Conservation (phyloP, 192 early-diverging fungal genomes). For the Rhizoclosmatium sp. region DNA sequence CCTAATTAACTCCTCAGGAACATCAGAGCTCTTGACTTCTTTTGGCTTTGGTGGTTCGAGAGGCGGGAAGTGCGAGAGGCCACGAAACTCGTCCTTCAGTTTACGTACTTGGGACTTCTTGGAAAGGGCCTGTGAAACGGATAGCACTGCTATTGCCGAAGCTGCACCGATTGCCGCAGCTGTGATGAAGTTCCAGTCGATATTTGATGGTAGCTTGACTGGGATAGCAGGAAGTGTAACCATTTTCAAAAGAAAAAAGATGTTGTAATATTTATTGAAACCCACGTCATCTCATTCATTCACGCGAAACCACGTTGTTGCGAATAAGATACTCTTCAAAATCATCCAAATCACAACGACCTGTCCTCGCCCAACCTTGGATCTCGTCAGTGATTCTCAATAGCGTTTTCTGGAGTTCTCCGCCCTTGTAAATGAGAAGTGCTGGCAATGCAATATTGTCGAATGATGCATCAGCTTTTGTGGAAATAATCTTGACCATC, state of each 20-base stretch:
- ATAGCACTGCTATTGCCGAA: neutral
- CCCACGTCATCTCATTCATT: neutral
- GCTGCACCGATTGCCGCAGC: constrained; percentile 11
- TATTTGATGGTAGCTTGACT: neutral
- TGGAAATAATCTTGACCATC: constrained; percentile 86
- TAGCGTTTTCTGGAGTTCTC: constrained; percentile 44
- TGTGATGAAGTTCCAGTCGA: neutral
- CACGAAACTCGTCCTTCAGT: constrained; percentile 5
- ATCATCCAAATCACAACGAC: constrained; percentile 52
- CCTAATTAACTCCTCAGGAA: constrained; percentile 73
- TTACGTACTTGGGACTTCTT: constrained; percentile 10
- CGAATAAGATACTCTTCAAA: constrained; percentile 52
- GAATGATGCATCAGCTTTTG: constrained; percentile 57
- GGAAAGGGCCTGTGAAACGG: neutral
- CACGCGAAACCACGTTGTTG: constrained; percentile 35
- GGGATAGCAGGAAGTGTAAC: too few species aligned
- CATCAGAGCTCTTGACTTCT: neutral
- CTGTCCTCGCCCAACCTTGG: constrained; percentile 42
- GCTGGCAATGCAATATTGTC: constrained; percentile 61
- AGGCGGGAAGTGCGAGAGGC: constrained; percentile 4
- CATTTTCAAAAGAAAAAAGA: too few species aligned
- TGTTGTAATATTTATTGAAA: too few species aligned
- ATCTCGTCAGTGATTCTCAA: constrained; percentile 61
- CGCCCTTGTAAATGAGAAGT: constrained; percentile 54
- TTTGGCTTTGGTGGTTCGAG: neutral